Base-by-base conservation (phyloP, 495 filamentous ascomycete genomes). In the Ascobolus immersus region DNA sequence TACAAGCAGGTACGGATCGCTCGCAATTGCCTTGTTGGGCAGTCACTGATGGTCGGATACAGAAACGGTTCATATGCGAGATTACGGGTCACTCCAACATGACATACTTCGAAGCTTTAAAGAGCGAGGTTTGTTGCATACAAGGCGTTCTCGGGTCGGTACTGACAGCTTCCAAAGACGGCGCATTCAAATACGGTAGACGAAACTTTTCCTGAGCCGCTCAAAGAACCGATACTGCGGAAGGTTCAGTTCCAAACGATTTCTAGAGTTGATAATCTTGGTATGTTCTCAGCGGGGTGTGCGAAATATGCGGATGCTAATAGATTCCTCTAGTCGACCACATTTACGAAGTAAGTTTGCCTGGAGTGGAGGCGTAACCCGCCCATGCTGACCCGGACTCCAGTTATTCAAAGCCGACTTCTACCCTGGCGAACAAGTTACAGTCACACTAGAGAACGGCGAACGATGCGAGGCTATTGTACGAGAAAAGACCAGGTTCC, bases 401-500 rank as follows among this genome's bases (percentile, higher is more conserved):
- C 58, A 91, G 57, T 79, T 90, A 45, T 96, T 92, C 48, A 86
- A 82, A 44, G 61, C 69, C 30, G 80, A 93, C 45, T 94, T 86
- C 45, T 92, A 86, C 46, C 86, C 84, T 2, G 82, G 84, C 24
- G 86, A 96, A 44, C 60, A 64, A 7, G 80, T 94, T 7, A 67
- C 72, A 4, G 74, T 81, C 4, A 55, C 75, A 28, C 55, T 79
- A 4, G 52, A 65, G 18, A 67, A 71, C 31, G 74, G 67, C 28
- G 76, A 73, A 35, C 65, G 77, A 34, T 55, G 75, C 2, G 65
- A 72, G 25, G 86, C 82, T 20, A 59, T 71, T 4, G 76, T 96
- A 11, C 60, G 79, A 33, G 81, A 92, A 47, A 92, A 91, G 56
- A 72, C 74, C 21, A 76, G 73, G 29, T 78, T 89, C 39, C 55